Evolutionary conservation across 805 yeast species (phyloP).

Genomic region (Limtongozyma cylindracea): DNA sequence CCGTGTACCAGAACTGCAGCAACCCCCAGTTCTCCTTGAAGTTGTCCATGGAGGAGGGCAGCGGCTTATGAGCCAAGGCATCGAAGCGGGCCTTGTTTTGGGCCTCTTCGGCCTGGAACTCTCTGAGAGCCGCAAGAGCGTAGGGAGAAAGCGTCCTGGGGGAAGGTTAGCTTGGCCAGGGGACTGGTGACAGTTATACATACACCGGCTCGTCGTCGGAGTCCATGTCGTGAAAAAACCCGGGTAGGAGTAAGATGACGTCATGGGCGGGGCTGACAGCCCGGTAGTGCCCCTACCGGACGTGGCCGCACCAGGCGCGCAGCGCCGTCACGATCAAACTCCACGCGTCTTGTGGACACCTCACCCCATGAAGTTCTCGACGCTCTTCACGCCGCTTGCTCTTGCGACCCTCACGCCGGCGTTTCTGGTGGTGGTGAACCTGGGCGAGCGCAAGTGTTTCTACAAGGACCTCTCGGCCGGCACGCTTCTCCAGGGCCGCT

Average conservation of each 20-base stretch:
- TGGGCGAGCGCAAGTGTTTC: constrained; percentile 63
- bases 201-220: constrained; percentile 17
- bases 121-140: constrained; percentile 30
- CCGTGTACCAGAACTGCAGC: constrained; percentile 79
- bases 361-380: too few species aligned
- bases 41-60: constrained; percentile 38
- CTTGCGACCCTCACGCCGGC: too few species aligned
- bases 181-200: too few species aligned
- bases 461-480: constrained; percentile 56
- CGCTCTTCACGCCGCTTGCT: too few species aligned
- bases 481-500: constrained; percentile 56
- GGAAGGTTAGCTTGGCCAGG: too few species aligned
- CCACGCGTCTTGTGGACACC: too few species aligned
- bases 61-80: constrained; percentile 27
- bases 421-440: too few species aligned
- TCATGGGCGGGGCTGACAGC: too few species aligned
- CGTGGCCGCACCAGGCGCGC: too few species aligned
- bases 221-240: constrained; percentile 9
- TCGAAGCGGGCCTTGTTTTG: constrained; percentile 29
- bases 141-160: constrained; percentile 19
- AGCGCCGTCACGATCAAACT: too few species aligned
- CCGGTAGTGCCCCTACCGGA: too few species aligned
- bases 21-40: constrained; percentile 88
- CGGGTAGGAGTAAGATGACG: too few species aligned
- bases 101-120: constrained; percentile 41